phyloP scores from a whole-genome alignment of 768 basidiomycete species.

The Boletellus ananas region DNA sequence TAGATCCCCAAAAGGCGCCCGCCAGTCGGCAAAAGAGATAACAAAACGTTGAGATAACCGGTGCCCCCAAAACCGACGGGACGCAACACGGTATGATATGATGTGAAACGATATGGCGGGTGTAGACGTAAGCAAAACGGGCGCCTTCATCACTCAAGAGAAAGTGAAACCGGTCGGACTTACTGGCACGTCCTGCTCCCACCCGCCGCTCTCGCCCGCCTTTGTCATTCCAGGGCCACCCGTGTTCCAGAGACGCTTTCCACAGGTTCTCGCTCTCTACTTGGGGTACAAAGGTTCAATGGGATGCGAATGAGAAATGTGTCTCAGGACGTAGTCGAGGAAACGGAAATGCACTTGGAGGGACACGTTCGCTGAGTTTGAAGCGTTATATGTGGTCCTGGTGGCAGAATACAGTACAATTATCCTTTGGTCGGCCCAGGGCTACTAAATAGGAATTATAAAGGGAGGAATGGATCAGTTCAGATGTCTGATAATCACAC shows the following conservation, averaged over 20 bases:
- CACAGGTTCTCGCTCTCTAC: neutral
- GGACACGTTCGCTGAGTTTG: slow-evolving; percentile 23
- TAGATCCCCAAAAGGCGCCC: neutral
- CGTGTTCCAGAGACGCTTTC: no score
- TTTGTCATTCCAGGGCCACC: slow-evolving; percentile 9
- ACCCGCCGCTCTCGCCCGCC: slow-evolving; percentile 9
- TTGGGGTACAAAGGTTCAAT: neutral
- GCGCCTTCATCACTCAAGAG: neutral
- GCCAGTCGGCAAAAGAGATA: neutral
- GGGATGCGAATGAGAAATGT: neutral
- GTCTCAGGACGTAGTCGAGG: neutral
- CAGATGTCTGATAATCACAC: no score
- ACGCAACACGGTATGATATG: no score
- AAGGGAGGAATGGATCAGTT: no score
- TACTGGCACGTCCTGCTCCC: slow-evolving; percentile 19
- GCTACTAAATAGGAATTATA: no score
- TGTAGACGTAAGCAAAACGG: slow-evolving; percentile 14
- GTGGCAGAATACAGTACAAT: no score
- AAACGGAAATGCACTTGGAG: neutral
- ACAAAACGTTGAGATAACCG: neutral
- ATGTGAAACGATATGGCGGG: no score
- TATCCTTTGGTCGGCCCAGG: no score
- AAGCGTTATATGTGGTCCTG: neutral
- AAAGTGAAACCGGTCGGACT: neutral
- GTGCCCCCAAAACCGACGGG: no score